Evolutionary conservation across 352 stramenopile genomes (phyloP), one percentile per base, ranked within the genome.

Genomic region (Globisporangium paddicum): DNA sequence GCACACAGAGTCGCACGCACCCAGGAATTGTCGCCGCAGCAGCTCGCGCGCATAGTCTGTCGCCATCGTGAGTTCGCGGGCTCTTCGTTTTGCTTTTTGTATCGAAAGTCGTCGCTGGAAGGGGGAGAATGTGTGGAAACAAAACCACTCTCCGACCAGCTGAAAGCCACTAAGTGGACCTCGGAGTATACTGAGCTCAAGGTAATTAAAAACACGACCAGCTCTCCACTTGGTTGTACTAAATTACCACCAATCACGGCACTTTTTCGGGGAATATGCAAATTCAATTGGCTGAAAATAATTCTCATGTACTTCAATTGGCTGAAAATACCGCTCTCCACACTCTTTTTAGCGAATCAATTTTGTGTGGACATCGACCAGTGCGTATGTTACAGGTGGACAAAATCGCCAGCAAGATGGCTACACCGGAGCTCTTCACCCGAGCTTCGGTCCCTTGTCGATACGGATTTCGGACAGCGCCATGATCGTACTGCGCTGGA

Each of bases 1-100:
- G 13, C 19, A 30, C 2, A 51, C 18, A 21, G 28, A 50, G 16
- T 5, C 10, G 3, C 11, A 76, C 77, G 58, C n/a, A 91, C 82
- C 79, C 51, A 91, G 66, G 70, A 91, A 89, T 62, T 91, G 82
- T 72, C 82, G 79, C 67, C 79, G 79, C 64, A 93, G 72, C 52
- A 93, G 77, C 71, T 93, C 83, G 57, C 84, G 81, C 57, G 81
- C 83, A 52, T 93, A 93, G 63, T 93, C 83, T 19, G 66, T 75
- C 49, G 77, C 64, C 55, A 60, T 58, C 50, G 54, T 58, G 58
- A 34, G n/a, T 57, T n/a, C 59, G 45, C 53, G 7, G 45, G 14
- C 45, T 34, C 60, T 16, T 64, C 19, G 35, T 40, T 58, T 50
- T 56, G 44, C 63, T 60, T 64, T 64, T 63, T 57, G 46, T 38